Percentiles rank a stretch among this genome's conserved stretches.
These are phyloP conservation scores for Claviceps sp. DNA, from an alignment of 2,329 filamentous ascomycete genomes.

Conservation along the genomic window DNA sequence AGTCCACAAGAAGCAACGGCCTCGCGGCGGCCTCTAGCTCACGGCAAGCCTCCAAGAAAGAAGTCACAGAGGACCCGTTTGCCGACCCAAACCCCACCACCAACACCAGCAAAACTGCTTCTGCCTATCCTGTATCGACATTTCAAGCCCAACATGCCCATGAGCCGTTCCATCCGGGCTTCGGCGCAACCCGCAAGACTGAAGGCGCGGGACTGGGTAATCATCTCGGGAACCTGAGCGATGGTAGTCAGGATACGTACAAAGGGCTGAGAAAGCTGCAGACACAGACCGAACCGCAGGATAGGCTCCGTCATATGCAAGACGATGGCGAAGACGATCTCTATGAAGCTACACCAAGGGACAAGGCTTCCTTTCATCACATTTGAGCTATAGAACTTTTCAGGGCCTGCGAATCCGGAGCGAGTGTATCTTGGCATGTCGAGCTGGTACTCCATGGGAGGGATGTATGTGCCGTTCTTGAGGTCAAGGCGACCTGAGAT, in stretches of 20 bases:
- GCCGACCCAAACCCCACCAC: slow-evolving; percentile 14
- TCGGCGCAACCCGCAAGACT: slow-evolving; percentile 9
- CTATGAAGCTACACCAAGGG: slow-evolving; percentile 26
- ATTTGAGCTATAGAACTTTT: slow-evolving; percentile 11
- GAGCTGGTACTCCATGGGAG: no score
- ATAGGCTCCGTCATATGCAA: slow-evolving; percentile 3
- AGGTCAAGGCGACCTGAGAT: no score
- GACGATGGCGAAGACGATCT: slow-evolving; percentile 22
- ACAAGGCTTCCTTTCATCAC: slow-evolving; percentile 23
- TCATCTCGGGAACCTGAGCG: slow-evolving; percentile 6
- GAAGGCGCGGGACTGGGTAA: neutral
- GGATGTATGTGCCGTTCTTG: no score
- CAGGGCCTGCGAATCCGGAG: no score
- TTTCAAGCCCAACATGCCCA: slow-evolving; percentile 14
- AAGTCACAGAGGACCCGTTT: slow-evolving; percentile 23
- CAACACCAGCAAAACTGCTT: slow-evolving; percentile 3
- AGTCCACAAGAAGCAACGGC: slow-evolving; percentile 10
- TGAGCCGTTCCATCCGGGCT: slow-evolving; percentile 28
- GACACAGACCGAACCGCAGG: slow-evolving; percentile 5
- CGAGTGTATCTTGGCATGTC: no score
- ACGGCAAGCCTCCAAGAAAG: slow-evolving; percentile 11
- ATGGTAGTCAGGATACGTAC: neutral
- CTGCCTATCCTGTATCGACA: slow-evolving; percentile 7
- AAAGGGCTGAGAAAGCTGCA: slow-evolving; percentile 9
- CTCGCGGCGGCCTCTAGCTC: slow-evolving; percentile 12